Evolutionary conservation across 768 basidiomycete genomes (phyloP).

Genomic region (Exidia glandulosa): DNA sequence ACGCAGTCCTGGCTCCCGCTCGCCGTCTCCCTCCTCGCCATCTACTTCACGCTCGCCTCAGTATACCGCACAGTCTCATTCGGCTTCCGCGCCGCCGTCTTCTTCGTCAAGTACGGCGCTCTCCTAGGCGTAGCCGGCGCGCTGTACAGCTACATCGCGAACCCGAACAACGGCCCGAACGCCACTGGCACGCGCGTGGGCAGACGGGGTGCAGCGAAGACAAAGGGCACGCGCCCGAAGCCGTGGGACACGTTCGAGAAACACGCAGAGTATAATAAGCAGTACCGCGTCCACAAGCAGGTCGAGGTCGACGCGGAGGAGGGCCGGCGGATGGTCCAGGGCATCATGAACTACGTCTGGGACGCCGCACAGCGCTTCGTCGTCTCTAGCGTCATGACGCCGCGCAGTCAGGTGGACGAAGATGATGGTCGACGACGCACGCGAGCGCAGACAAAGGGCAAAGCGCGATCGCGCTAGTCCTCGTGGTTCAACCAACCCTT

Average conservation of each 20-base stretch:
- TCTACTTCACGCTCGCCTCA: slow-evolving; percentile 67
- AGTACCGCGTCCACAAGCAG: neutral
- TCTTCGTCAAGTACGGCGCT: slow-evolving; percentile 68
- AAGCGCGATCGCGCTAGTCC: neutral
- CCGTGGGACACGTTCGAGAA: slow-evolving; percentile 58
- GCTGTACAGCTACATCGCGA: slow-evolving; percentile 6
- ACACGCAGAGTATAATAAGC: slow-evolving; percentile 35
- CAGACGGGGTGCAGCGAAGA: slow-evolving; percentile 5
- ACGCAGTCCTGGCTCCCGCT: slow-evolving; percentile 57
- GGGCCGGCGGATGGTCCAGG: slow-evolving; percentile 35
- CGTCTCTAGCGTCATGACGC: slow-evolving; percentile 1
- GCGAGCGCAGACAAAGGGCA: slow-evolving; percentile 7
- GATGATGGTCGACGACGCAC: no score
- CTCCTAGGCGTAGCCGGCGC: slow-evolving; percentile 37
- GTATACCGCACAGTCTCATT: slow-evolving; percentile 71
- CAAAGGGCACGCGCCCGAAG: slow-evolving; percentile 26
- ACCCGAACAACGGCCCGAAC: slow-evolving; percentile 21
- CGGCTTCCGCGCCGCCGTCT: slow-evolving; percentile 55
- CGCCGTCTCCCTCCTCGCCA: slow-evolving; percentile 55
- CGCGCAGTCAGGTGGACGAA: neutral
- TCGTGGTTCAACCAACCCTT: neutral
- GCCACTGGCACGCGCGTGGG: slow-evolving; percentile 16
- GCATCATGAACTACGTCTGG: slow-evolving; percentile 31
- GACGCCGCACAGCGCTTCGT: slow-evolving; percentile 22
- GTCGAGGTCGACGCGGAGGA: slow-evolving; percentile 21